These are phyloP conservation scores for Iris pallida DNA, from an alignment of 116 monocot species.

Conservation along the genomic window DNA sequence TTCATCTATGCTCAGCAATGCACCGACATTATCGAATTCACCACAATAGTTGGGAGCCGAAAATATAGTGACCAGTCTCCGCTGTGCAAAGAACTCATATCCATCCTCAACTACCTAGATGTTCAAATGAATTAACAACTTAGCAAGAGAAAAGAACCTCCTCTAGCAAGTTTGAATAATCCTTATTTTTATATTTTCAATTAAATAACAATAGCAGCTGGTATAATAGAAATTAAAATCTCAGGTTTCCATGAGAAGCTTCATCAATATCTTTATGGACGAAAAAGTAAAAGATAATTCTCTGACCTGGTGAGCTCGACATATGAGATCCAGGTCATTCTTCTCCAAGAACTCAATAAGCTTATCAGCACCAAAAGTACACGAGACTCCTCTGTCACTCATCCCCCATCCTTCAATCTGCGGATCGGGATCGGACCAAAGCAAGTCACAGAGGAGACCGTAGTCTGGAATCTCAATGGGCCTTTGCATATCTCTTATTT, in stretches of 20 bases:
- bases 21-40: constrained; percentile 39
- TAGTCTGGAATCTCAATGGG: constrained; percentile 23
- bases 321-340: constrained; percentile 30
- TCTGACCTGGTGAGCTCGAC: constrained; percentile 25
- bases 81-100: constrained; percentile 34
- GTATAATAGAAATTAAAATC: too few species aligned
- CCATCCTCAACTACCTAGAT: constrained; percentile 46
- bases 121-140: not conserved
- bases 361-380: constrained; percentile 26
- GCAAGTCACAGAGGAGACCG: constrained; percentile 26
- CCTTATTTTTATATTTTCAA: too few species aligned
- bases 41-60: constrained; percentile 40
- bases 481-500: constrained; percentile 21
- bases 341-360: constrained; percentile 22
- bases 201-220: too few species aligned
- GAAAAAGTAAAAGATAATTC: not conserved
- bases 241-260: too few species aligned
- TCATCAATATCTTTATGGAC: too few species aligned
- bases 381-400: constrained; percentile 24
- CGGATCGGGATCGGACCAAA: constrained; percentile 26
- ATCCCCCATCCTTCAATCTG: constrained; percentile 16
- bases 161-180: too few species aligned
- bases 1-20: constrained; percentile 34
- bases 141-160: not conserved
- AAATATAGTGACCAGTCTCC: constrained; percentile 43